Conservation (phyloP, 768 basidiomycete species). For the Amanita subjunquillea region DNA sequence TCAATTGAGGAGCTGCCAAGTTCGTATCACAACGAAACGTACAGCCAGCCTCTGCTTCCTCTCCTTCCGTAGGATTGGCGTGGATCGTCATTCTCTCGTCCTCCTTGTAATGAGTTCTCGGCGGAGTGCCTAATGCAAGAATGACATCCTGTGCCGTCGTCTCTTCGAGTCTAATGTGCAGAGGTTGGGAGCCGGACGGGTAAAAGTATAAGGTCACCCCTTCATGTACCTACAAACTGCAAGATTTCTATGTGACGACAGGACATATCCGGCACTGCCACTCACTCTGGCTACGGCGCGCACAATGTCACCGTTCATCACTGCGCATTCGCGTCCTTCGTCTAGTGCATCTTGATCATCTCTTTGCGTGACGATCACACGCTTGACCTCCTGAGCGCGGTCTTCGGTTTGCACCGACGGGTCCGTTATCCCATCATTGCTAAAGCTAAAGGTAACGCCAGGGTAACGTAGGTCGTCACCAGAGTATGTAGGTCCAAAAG, state of each 20-base stretch:
- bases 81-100: slow-evolving; percentile 86
- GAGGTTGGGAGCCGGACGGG: slow-evolving; percentile 35
- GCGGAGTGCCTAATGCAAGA: slow-evolving; percentile 70
- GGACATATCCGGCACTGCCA: neutral
- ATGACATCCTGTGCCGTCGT: slow-evolving; percentile 79
- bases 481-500: slow-evolving; percentile 79
- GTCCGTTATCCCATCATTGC: slow-evolving; percentile 57
- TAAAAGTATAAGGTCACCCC: slow-evolving; percentile 66
- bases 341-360: slow-evolving; percentile 59
- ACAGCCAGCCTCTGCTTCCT: slow-evolving; percentile 31
- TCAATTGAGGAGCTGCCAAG: neutral
- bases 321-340: slow-evolving; percentile 53
- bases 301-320: slow-evolving; percentile 65
- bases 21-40: slow-evolving; percentile 27
- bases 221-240: slow-evolving; percentile 48
- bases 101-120: slow-evolving; percentile 75
- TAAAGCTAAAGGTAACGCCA: slow-evolving; percentile 77
- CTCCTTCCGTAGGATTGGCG: slow-evolving; percentile 26
- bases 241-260: slow-evolving; percentile 1
- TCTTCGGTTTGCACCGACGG: slow-evolving; percentile 50
- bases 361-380: slow-evolving; percentile 66
- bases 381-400: slow-evolving; percentile 65
- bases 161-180: slow-evolving; percentile 57
- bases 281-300: slow-evolving; percentile 59
- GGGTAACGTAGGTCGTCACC: slow-evolving; percentile 71